These are phyloP conservation scores for Chlorencoelia australis DNA, from an alignment of 2,329 filamentous ascomycete genomes.

Conservation along the genomic window DNA sequence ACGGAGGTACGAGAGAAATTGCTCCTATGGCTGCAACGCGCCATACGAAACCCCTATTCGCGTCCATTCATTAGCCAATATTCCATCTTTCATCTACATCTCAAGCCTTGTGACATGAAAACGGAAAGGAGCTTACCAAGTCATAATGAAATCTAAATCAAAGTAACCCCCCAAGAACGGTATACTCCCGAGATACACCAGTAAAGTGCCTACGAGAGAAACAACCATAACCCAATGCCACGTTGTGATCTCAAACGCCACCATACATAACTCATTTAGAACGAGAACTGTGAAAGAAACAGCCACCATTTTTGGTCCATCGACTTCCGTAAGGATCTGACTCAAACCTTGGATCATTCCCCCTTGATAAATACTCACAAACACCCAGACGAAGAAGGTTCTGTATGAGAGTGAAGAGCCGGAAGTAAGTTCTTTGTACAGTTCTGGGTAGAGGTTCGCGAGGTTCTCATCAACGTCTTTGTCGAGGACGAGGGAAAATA, in stretches of 20 bases:
- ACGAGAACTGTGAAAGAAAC: constrained; percentile 89
- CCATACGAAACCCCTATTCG: constrained; percentile 71
- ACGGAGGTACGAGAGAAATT: constrained; percentile 77
- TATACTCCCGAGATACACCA: constrained; percentile 70
- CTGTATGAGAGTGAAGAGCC: constrained; percentile 81
- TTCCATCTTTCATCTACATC: too few relatives aligned
- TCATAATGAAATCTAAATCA: constrained; percentile 70
- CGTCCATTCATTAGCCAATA: not conserved
- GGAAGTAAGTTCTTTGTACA: constrained; percentile 93
- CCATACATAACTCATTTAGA: constrained; percentile 94
- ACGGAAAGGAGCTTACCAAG: constrained; percentile 39
- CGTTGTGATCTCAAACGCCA: constrained; percentile 89
- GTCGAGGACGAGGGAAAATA: constrained; percentile 88
- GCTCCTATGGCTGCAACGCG: constrained; percentile 70
- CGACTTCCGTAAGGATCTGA: constrained; percentile 74
- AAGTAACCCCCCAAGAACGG: constrained; percentile 89
- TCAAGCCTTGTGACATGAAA: not conserved
- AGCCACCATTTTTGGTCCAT: constrained; percentile 68
- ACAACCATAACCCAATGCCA: constrained; percentile 93
- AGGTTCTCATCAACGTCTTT: constrained; percentile 90
- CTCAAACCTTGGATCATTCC: constrained; percentile 90
- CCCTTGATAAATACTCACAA: constrained; percentile 91
- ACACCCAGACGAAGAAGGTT: constrained; percentile 94
- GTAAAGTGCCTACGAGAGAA: constrained; percentile 70
- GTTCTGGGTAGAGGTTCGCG: constrained; percentile 88